A percentile compares a stretch with the other conserved stretches of the same genome.
Evolutionary conservation across 176 grass and related monocot species (phyloP).

Genomic region (Bolboschoenus planiculmis): DNA sequence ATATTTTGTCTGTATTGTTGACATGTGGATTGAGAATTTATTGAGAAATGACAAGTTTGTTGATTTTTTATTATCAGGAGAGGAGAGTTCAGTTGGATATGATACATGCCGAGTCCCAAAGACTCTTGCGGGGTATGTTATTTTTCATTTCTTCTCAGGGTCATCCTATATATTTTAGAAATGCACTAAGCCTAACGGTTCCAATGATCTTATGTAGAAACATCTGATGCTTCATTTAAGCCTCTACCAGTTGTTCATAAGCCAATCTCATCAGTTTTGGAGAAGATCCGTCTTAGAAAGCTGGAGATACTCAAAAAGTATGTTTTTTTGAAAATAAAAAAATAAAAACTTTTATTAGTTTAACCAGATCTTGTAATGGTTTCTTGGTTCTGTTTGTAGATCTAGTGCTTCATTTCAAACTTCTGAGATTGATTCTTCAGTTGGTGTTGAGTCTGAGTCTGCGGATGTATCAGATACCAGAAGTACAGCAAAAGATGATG

Average conservation of each 20-base stretch:
- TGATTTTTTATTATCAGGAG: conserved; percentile 43
- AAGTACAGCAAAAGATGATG: conserved; percentile 16
- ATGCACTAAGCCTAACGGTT: background rate
- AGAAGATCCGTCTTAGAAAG: conserved; percentile 90
- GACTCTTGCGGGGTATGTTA: conserved; percentile 64
- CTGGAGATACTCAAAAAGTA: conserved; percentile 63
- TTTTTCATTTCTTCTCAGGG: background rate
- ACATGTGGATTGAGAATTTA: background rate
- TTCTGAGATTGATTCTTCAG: conserved; percentile 13
- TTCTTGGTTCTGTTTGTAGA: conserved; percentile 27
- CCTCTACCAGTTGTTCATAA: conserved; percentile 51
- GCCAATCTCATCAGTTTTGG: conserved; percentile 82
- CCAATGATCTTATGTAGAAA: conserved; percentile 38
- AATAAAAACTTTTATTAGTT: background rate
- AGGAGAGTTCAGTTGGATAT: conserved; percentile 48
- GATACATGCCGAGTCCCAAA: conserved; percentile 66
- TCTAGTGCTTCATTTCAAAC: conserved; percentile 30
- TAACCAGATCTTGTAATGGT: background rate
- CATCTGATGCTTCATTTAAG: conserved; percentile 68
- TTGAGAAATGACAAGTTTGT: conserved; percentile 18
- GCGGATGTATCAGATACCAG: conserved; percentile 13
- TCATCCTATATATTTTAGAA: background rate
- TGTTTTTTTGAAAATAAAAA: conserved; percentile 1
- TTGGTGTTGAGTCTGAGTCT: background rate
- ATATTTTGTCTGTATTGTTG: background rate